Evolutionary conservation across 345 rosid species (phyloP).

Genomic region (Salix dunnii): DNA sequence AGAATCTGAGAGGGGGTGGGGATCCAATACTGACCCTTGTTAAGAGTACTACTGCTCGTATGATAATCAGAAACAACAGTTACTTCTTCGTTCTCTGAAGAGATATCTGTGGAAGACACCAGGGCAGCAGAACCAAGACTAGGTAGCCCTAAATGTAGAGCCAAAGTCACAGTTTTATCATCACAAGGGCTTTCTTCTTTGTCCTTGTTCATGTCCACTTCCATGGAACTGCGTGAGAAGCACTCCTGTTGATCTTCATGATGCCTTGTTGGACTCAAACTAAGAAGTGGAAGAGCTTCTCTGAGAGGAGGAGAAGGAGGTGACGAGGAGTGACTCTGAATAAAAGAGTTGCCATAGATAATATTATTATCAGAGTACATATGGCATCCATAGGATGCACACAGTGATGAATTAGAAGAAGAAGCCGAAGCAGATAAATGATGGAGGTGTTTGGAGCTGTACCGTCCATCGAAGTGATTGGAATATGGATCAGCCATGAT

Average conservation of each 20-base stretch:
- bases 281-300: conserved; percentile 91
- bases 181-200: conserved; percentile 26
- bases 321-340: conserved; percentile 19
- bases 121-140: conserved; percentile 39
- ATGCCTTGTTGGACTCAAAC: conserved; percentile 58
- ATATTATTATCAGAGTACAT: conserved; percentile 21
- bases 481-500: conserved; percentile 66
- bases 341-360: conserved; percentile 17
- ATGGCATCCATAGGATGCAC: conserved; percentile 28
- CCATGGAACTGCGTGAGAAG: conserved; percentile 35
- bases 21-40: conserved; percentile 91
- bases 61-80: conserved; percentile 33
- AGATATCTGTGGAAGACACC: conserved; percentile 34
- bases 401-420: conserved; percentile 28
- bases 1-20: conserved; percentile 98
- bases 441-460: conserved; percentile 37
- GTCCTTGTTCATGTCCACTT: conserved; percentile 39
- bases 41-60: conserved; percentile 32
- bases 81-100: conserved; percentile 47
- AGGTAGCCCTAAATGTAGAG: conserved; percentile 84
- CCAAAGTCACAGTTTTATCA: conserved; percentile 56
- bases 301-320: conserved; percentile 72
- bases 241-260: conserved; percentile 30
- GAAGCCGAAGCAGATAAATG: conserved; percentile 39
- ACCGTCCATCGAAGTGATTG: conserved; percentile 50